Conservation (phyloP, 148 eudicot genomes). For the Vaccinium darrowii region DNA sequence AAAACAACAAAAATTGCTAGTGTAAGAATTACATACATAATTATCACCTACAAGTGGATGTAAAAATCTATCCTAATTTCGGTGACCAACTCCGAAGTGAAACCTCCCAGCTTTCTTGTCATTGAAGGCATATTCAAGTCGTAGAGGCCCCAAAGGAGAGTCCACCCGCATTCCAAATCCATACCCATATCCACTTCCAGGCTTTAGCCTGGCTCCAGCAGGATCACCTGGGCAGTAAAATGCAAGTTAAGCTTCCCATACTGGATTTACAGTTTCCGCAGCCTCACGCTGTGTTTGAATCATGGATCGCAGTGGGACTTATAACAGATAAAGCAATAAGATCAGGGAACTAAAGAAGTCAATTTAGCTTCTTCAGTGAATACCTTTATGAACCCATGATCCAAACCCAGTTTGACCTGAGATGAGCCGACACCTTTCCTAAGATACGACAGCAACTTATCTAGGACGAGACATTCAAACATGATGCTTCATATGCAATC, state of each 20-base stretch:
- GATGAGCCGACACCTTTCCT: background rate
- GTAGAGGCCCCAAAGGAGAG: conserved; percentile 91
- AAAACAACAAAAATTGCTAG: background rate
- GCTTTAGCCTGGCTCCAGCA: conserved; percentile 88
- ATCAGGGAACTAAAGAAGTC: background rate
- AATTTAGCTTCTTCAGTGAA: background rate
- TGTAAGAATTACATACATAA: background rate
- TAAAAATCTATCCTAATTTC: conserved; percentile 40
- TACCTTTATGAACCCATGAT: background rate
- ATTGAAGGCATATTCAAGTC: conserved; percentile 93
- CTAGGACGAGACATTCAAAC: background rate
- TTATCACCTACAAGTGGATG: background rate
- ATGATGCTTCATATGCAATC: background rate
- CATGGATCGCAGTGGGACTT: background rate
- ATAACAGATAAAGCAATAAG: background rate
- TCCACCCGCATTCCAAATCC: conserved; percentile 89
- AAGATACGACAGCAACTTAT: background rate
- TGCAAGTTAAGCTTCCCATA: background rate
- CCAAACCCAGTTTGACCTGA: background rate
- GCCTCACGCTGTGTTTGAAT: background rate
- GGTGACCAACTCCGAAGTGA: conserved; percentile 91
- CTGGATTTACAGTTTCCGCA: background rate
- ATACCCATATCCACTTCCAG: conserved; percentile 96
- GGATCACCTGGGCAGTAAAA: conserved; percentile 64
- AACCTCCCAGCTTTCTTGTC: conserved; percentile 72